A percentile compares a stretch with the other conserved stretches of the same genome.
Conservation (phyloP, 2,329 filamentous ascomycete genomes). For the Aspergillus aculeatus region DNA sequence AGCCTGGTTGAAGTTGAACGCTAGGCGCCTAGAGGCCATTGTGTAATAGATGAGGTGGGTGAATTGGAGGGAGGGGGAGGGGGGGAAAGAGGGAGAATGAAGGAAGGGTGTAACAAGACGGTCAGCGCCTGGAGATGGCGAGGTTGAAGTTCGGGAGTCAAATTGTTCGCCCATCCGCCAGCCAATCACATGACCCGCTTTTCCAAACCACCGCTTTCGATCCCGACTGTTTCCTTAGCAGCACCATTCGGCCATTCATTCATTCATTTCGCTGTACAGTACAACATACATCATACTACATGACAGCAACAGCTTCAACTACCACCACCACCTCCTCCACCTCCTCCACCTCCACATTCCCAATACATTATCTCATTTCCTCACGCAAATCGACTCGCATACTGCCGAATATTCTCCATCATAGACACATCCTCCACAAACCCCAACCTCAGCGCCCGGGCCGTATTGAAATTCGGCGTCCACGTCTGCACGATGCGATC, state of each 20-base stretch:
- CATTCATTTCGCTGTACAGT: not conserved
- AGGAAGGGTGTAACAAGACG: conserved; percentile 28
- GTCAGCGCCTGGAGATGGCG: conserved; percentile 34
- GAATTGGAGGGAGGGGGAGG: conserved; percentile 45
- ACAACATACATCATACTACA: not conserved
- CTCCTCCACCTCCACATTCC: not conserved
- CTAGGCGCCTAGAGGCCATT: conserved; percentile 97
- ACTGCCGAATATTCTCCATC: conserved; percentile 41
- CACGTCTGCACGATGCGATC: conserved; percentile 61
- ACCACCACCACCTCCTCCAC: too few relatives aligned
- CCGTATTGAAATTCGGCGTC: conserved; percentile 57
- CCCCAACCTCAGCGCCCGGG: conserved; percentile 53
- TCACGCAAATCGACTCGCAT: conserved; percentile 29
- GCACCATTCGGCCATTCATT: too few relatives aligned
- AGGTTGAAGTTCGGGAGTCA: conserved; percentile 47
- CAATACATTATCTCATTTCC: not conserved
- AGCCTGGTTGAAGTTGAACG: conserved; percentile 88
- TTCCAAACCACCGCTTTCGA: conserved; percentile 37
- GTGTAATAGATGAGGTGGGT: conserved; percentile 37
- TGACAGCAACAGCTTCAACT: too few relatives aligned
- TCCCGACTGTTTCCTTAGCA: conserved; percentile 37
- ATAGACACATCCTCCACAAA: conserved; percentile 44
- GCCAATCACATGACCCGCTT: conserved; percentile 47
- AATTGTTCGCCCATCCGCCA: conserved; percentile 44
- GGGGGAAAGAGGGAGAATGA: conserved; percentile 54